Base-by-base conservation (phyloP, 2,329 filamentous ascomycete genomes). In the Fusarium bulbicola region DNA sequence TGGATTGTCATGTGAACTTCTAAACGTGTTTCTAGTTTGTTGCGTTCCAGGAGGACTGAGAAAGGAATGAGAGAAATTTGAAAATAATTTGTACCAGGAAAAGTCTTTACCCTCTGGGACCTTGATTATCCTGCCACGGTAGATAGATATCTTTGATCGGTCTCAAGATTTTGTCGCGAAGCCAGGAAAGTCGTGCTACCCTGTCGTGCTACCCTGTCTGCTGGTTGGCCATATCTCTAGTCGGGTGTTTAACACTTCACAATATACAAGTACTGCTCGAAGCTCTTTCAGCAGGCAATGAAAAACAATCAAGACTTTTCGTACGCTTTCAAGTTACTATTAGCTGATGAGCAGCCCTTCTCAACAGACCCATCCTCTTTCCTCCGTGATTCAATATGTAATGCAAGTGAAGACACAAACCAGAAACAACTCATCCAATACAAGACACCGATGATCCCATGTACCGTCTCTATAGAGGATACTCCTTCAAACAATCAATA, bases 301-400 rank as follows among this genome's bases (percentile, higher is more conserved):
- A 18, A 45, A 59, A 60, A 26, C 56, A 62, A 39, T 37, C 32
- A 26, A 60, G 47, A 74, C 71, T 73, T 73, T 73, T 73, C 52
- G 57, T 74, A 59, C 20, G 40, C 30, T 70, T 67, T 49, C 56
- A 59, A 62, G 67, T 73, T 68, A 67, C 40, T 58, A 63, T 46
- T 47, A 54, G 49, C 47, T 57, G 40, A 52, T 32, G 24, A 61
- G 47, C 40, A 52, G 49, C 66, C 47, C 32, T 57, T 45, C 54
- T 52, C 42, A 26, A n/a, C 43, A 52, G 32, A 50, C 57, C 45
- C 58, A 39, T 47, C 45, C 40, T 40, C 28, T 58, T 37, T 46
- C 45, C 49, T 59, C 32, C 50, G 15, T 39, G 43, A 66, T 13
- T 45, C 30, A 61, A 21, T 16, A 46, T 50, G 37, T 56, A 42